Evolutionary conservation across 2,329 filamentous ascomycete genomes (phyloP), one percentile per base, ranked within the genome.

Genomic region (Verticillium klebahnii): DNA sequence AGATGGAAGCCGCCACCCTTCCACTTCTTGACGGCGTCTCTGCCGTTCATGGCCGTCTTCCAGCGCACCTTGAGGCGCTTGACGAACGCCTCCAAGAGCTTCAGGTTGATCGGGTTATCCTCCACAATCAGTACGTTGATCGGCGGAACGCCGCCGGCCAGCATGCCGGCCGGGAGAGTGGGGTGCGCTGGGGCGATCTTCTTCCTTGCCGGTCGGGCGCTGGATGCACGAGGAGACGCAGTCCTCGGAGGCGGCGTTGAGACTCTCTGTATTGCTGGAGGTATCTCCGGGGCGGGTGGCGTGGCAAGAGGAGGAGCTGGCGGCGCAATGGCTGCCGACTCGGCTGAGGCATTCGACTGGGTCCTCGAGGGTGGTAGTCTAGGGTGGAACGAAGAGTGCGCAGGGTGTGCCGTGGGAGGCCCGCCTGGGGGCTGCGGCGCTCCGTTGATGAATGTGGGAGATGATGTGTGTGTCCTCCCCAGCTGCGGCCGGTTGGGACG

Each of bases 101-200:
- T 91, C 67, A 98, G 80, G 72, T 98, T 99, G 82, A 99, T 98
- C 66, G 95, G 93, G 75, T 99, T 99, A 78, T 99, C 95, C 78
- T 99, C 95, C 15, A 99, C 95, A 64, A 99, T 97, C 54, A 99
- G 82, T 8, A 98, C 93, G 69, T 96, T 98, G 78, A 99, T 98
- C 1, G 95, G 94, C 8, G 95, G 95, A 0, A 98, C 92, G 1
- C 88, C 88, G 60, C 89, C 89, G 67, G 94, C 92, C 32, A 96
- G 83, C 69, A 91, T 82, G 34, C 85, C 88, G 4, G 88, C 81
- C 31, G 84, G 83, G 63, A 89, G 71, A 14, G 72, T 75, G 1
- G 80, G 73, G 59, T 77, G 73, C 23, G 79, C 77, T 34, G 72
- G 71, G 68, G 85, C 88, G 29, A 56, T 34, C 73, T 86, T 86